Evolutionary conservation across 306 rosid species (phyloP).

Genomic region (Ammopiptanthus mongolicus): DNA sequence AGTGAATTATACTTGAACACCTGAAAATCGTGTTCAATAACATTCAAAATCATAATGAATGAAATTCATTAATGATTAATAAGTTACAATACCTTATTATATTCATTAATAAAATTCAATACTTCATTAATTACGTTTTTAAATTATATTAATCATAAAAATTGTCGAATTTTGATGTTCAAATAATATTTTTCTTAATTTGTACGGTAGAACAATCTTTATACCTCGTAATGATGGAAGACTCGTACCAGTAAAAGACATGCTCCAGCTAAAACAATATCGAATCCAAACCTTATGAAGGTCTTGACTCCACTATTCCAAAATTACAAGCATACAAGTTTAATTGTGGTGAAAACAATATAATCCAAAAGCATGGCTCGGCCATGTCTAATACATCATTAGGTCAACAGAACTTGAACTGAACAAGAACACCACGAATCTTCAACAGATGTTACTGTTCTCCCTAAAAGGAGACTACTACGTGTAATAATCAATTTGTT

Average conservation of each 20-base stretch:
- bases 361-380: conserved; percentile 30
- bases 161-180: too few relatives aligned
- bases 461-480: conserved; percentile 16
- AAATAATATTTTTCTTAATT: too few relatives aligned
- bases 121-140: too few relatives aligned
- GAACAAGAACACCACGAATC: conserved; percentile 26
- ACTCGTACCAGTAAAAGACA: neutral
- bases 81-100: too few relatives aligned
- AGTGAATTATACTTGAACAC: too few relatives aligned
- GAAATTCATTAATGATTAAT: too few relatives aligned
- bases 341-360: conserved; percentile 20
- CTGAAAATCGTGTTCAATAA: too few relatives aligned
- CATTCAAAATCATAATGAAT: too few relatives aligned
- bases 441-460: conserved; percentile 17
- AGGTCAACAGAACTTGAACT: conserved; percentile 17
- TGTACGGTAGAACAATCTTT: too few relatives aligned
- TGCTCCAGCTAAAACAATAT: neutral
- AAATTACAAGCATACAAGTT: conserved; percentile 38
- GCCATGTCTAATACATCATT: conserved; percentile 27
- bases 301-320: neutral
- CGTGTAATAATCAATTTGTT: conserved; percentile 44
- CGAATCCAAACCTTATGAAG: neutral
- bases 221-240: neutral
- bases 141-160: too few relatives aligned
- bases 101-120: too few relatives aligned